phyloP scores from a whole-genome alignment of 1,284 basidiomycete species.

The Ceratobasidium sp. region DNA sequence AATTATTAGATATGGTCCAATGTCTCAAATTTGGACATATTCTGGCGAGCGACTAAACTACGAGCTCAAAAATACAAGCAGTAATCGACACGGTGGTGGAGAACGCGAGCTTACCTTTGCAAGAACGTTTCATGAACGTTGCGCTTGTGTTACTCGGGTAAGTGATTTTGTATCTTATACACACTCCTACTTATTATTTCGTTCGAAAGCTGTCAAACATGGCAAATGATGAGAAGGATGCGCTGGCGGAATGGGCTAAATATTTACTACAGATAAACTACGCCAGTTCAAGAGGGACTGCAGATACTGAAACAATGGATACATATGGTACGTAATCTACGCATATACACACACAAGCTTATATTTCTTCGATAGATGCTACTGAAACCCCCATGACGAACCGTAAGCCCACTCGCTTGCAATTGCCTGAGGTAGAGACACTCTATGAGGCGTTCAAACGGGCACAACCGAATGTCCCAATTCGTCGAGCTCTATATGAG shows the following conservation, averaged over 20 bases:
- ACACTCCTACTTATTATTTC: too few species aligned
- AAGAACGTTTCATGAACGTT: background rate
- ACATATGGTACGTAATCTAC: background rate
- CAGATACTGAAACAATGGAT: background rate
- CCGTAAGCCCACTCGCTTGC: background rate
- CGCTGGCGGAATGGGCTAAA: background rate
- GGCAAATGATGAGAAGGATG: background rate
- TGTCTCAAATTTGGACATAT: constrained; percentile 42
- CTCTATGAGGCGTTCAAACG: too few species aligned
- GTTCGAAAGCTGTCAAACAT: constrained; percentile 8
- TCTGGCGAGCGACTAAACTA: constrained; percentile 44
- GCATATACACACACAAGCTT: background rate
- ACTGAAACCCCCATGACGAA: too few species aligned
- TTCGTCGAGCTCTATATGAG: background rate
- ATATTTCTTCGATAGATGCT: too few species aligned
- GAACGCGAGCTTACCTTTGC: constrained; percentile 27
- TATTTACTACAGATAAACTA: background rate
- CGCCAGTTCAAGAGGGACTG: background rate
- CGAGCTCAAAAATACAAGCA: constrained; percentile 32
- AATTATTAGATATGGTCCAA: constrained; percentile 39
- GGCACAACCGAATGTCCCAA: background rate
- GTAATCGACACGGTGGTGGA: constrained; percentile 37
- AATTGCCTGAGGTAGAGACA: background rate
- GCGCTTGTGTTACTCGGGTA: background rate
- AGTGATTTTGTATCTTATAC: too few species aligned